These are phyloP conservation scores for Colletotrichum godetiae DNA, from an alignment of 2,329 filamentous ascomycete species.

Conservation along the genomic window DNA sequence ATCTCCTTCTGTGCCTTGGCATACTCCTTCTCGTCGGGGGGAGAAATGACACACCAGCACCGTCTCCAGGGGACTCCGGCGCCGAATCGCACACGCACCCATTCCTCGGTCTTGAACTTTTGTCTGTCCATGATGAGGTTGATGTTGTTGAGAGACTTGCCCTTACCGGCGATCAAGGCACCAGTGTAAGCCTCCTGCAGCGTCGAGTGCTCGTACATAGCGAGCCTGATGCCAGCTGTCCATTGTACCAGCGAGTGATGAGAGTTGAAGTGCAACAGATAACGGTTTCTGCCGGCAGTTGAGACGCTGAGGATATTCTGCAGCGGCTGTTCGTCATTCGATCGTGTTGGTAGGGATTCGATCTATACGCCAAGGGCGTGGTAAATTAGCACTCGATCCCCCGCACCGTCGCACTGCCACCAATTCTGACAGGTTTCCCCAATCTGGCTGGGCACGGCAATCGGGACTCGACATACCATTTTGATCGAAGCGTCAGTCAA, in stretches of 20 bases:
- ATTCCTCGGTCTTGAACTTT: conserved; percentile 84
- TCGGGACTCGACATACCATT: conserved; percentile 73
- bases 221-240: conserved; percentile 92
- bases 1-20: conserved; percentile 84
- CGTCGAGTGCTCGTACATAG: conserved; percentile 94
- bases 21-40: conserved; percentile 93
- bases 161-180: conserved; percentile 94
- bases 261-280: conserved; percentile 95
- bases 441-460: conserved; percentile 2
- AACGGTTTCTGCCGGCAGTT: conserved; percentile 94
- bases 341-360: conserved; percentile 88
- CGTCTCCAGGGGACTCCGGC: conserved; percentile 95
- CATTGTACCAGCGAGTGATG: conserved; percentile 93
- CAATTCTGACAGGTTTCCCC: background rate
- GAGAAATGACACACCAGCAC: conserved; percentile 95
- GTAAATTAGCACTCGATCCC: conserved; percentile 28
- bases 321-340: conserved; percentile 79
- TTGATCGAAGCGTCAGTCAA: conserved; percentile 97
- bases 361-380: conserved; percentile 64
- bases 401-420: conserved; percentile 6
- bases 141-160: conserved; percentile 89
- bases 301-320: conserved; percentile 97
- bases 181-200: conserved; percentile 97
- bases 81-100: conserved; percentile 94
- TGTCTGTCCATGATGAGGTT: conserved; percentile 87